Base-by-base conservation (phyloP, 805 yeast species). In the Clavispora fructus region DNA sequence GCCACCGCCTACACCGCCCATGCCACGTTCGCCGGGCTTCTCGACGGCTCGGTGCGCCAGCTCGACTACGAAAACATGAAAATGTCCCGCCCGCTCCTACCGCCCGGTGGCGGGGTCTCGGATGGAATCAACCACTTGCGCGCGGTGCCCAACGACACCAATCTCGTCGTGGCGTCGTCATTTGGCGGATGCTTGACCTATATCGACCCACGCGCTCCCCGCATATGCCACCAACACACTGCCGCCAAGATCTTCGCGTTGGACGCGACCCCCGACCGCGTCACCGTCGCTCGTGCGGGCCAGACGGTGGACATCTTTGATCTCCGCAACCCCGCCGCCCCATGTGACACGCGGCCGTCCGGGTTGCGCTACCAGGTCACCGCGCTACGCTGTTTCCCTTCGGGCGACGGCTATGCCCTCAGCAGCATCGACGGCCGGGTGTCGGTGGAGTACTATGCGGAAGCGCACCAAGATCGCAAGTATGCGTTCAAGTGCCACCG, bases 401-500 rank as follows among this genome's bases (percentile, higher is more conserved):
- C 71, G 45, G 63, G 61, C 10, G 60, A 67, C 52, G 94, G 84
- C 7, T 83, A 77, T 60, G 88, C 83, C 0, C 74, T 82, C 29
- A 71, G 88, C 26, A 82, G 92, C 1, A 72, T 88, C n/a, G 95
- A 87, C 56, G 96, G 96, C 0, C 69, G 95, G 27, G 89, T 85
- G 1, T 82, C 90, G 0, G 77, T 88, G 26, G 92, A 87, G 50
- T 82, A 73, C 55, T 78, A 83, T 44, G 79, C 81, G 45, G 75
- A 79, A 4, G 65, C 65, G 39, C 57, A 58, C 4, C 72, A 66
- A 47, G 75, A 67, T 43, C 53, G 62, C 1, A 65, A 69, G 46
- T 90, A 83, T 61, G 92, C 96, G 0, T 89, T 89, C 71, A 81
- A 88, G 57, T 84, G 95, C 50, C 97, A 89, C 62, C 65, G 95